Evolutionary conservation across 176 grass and related monocot genomes (phyloP), one percentile per base, ranked within the genome.

Genomic region (Zoysia japonica): DNA sequence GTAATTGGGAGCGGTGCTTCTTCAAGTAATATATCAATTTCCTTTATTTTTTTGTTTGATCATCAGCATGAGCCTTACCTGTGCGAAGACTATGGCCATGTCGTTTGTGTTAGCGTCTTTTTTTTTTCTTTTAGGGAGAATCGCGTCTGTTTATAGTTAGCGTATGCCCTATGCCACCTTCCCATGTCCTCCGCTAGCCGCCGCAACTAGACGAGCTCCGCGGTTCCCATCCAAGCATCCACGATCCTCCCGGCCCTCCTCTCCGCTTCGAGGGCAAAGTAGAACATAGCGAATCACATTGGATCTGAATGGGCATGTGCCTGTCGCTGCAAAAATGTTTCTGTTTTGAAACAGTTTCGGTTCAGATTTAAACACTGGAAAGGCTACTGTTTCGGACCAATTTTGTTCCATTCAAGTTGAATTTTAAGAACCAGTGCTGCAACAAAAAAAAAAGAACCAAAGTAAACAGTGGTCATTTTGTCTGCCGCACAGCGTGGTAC

Each of bases 21-120:
- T 28, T 28, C 28, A 28, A 38, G 75, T 56, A 51, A 80, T 67
- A 47, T 85, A 72, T 77, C 36, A 36, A 85, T 49, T 7, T 81
- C 37, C 74, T 48, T 40, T 16, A 45, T 28, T 28, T 28, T 67
- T 54, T 72, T 61, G 35, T 41, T 67, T 19, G 43, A 61, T 9
- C 48, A 62, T 55, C 13, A 9, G 13, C 9, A 28, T 28, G 9
- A 4, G 20, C 36, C 20, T 4, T 61, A 57, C 15, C 15, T 5
- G 15, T n/a, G 54, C 16, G 2, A 7, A 1, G 2, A 8, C 7
- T 61, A 3, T 61, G 59, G 20, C 20, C 20, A 61, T 65, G 9
- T 40, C 28, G 28, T 5, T 11, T 28, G 28, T 28, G 49, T 65
- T 67, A 11, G 36, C 40, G 15, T 28, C 28, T 28, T 28, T 28